Conservation (phyloP, 768 basidiomycete genomes). For the Clavaria fumosa region DNA sequence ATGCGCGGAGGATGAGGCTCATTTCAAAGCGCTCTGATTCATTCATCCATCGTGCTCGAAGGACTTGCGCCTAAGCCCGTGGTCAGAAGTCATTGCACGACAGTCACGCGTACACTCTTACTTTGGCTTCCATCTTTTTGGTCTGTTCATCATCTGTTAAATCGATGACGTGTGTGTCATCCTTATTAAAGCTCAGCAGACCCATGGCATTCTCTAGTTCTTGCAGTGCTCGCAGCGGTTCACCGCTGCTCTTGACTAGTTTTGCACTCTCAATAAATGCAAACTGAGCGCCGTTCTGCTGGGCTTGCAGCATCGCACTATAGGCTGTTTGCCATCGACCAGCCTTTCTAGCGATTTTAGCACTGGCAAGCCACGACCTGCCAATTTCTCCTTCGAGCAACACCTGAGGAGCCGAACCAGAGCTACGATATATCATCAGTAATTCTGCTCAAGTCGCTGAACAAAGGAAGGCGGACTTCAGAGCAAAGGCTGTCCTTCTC, state of each 20-base stretch:
- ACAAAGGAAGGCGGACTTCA: slow-evolving; percentile 25
- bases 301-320: slow-evolving; percentile 84
- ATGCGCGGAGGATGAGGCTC: slow-evolving; percentile 43
- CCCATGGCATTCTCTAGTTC: slow-evolving; percentile 70
- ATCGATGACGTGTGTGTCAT: slow-evolving; percentile 32
- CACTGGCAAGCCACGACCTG: slow-evolving; percentile 77
- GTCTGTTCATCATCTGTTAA: slow-evolving; percentile 38
- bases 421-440: too few species aligned
- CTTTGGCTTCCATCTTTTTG: slow-evolving; percentile 58
- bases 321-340: slow-evolving; percentile 95
- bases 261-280: slow-evolving; percentile 87
- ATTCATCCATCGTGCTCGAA: slow-evolving; percentile 86
- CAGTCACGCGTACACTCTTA: slow-evolving; percentile 13
- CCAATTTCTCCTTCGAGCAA: slow-evolving; percentile 49
- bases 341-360: slow-evolving; percentile 93
- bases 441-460: too few species aligned
- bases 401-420: slow-evolving; percentile 19
- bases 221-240: slow-evolving; percentile 71
- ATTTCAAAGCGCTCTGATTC: slow-evolving; percentile 73
- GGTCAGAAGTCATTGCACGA: slow-evolving; percentile 1
- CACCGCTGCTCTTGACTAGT: slow-evolving; percentile 62
- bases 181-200: slow-evolving; percentile 30
- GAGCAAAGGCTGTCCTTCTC: slow-evolving; percentile 67
- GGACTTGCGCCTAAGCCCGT: slow-evolving; percentile 46
- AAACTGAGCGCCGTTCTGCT: slow-evolving; percentile 52